Conservation (phyloP, 306 rosid genomes). For the Medicago lupulina region DNA sequence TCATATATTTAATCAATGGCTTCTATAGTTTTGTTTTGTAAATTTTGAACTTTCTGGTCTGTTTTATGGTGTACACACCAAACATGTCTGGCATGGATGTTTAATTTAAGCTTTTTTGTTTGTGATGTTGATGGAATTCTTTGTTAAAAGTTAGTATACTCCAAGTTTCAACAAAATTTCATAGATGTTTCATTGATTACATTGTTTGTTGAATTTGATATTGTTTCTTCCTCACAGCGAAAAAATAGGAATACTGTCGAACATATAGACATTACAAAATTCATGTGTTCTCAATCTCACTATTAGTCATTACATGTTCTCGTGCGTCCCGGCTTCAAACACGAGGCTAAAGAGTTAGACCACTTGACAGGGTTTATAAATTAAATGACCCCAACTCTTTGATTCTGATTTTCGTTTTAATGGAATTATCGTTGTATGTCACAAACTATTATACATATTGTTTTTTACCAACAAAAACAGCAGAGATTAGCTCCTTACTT, state of each 20-base stretch:
- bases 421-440: slow-evolving; percentile 17
- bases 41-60: slow-evolving; percentile 8
- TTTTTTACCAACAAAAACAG: background rate
- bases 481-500: slow-evolving; percentile 1
- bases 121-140: slow-evolving; percentile 5
- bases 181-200: no score
- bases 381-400: background rate
- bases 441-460: background rate
- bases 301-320: background rate
- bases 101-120: no score
- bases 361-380: slow-evolving; percentile 5
- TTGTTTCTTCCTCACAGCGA: background rate
- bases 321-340: background rate
- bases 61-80: slow-evolving; percentile 11
- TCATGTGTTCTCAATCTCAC: background rate
- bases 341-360: background rate
- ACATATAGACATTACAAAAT: background rate
- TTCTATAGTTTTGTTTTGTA: background rate
- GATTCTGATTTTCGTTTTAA: background rate
- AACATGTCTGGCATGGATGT: no score
- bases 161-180: background rate
- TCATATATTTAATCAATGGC: slow-evolving; percentile 4
- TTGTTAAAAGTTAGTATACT: slow-evolving; percentile 5
- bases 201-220: no score
- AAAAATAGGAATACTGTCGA: background rate